These are phyloP conservation scores for Schizonepeta tenuifolia DNA, from an alignment of 257 asterid species.

Conservation along the genomic window DNA sequence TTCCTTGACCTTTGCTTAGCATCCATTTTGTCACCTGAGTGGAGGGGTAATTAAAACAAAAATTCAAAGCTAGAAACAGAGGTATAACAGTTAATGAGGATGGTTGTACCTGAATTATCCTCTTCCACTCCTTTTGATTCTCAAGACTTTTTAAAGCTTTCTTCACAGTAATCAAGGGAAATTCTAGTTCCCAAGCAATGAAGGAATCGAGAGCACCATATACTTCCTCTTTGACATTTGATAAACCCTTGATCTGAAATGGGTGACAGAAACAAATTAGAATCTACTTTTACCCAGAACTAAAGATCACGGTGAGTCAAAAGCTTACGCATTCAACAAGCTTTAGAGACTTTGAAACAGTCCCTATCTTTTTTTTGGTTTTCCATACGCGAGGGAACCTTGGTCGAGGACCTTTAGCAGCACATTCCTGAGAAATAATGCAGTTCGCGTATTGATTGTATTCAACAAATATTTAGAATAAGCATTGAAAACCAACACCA, in stretches of 20 bases:
- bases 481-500: neutral
- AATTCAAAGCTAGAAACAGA: constrained; percentile 18
- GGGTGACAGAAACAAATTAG: constrained; percentile 22
- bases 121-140: constrained; percentile 84
- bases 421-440: constrained; percentile 64
- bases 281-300: constrained; percentile 10
- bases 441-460: constrained; percentile 17
- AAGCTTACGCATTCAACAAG: constrained; percentile 83
- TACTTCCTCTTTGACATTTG: constrained; percentile 96
- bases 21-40: constrained; percentile 87
- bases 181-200: constrained; percentile 97
- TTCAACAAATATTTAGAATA: neutral
- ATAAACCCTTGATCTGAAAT: constrained; percentile 73
- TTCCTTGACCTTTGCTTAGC: constrained; percentile 97
- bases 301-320: neutral
- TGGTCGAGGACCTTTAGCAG: constrained; percentile 93
- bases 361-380: constrained; percentile 73
- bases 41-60: constrained; percentile 18
- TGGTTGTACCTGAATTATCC: constrained; percentile 74
- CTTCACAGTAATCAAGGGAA: constrained; percentile 90
- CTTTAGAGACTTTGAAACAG: constrained; percentile 80
- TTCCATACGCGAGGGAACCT: constrained; percentile 96
- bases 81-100: constrained; percentile 13
- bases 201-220: constrained; percentile 95
- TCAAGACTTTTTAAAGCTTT: constrained; percentile 87